Percentiles rank a stretch among this genome's conserved stretches.
Conservation (phyloP, 177 flowering plant species). For the Tripterygium wilfordii region DNA sequence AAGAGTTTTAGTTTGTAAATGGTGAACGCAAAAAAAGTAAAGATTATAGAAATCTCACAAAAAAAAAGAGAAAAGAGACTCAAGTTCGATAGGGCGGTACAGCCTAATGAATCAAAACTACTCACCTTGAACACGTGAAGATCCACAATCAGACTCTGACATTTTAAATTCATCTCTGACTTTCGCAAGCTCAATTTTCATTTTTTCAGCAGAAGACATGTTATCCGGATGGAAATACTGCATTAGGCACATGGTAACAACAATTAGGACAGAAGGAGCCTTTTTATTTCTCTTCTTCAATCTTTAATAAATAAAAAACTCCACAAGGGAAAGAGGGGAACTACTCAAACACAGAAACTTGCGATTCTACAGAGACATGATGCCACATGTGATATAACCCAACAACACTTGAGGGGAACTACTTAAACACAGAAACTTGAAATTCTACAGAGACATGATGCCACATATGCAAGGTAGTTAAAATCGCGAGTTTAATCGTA, state of each 20-base stretch:
- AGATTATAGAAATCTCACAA: too few relatives aligned
- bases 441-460: too few relatives aligned
- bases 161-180: slow-evolving; percentile 89
- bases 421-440: too few relatives aligned
- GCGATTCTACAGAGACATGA: too few relatives aligned
- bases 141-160: slow-evolving; percentile 98
- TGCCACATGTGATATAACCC: too few relatives aligned
- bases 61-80: not conserved
- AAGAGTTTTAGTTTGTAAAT: too few relatives aligned
- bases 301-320: not conserved
- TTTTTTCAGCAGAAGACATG: slow-evolving; percentile 85
- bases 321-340: too few relatives aligned
- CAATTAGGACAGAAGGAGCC: not conserved
- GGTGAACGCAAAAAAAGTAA: too few relatives aligned
- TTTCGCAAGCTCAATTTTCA: slow-evolving; percentile 72
- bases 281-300: not conserved
- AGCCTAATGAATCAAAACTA: not conserved
- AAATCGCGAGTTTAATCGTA: too few relatives aligned
- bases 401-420: too few relatives aligned
- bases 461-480: too few relatives aligned
- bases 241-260: slow-evolving; percentile 8
- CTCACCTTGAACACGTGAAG: slow-evolving; percentile 88
- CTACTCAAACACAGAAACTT: too few relatives aligned
- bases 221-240: slow-evolving; percentile 97
- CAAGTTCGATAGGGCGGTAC: not conserved